A percentile compares a stretch with the other conserved stretches of the same genome.
Conservation (phyloP, 1,139 yeast genomes). For the Suhomyces wounanorum region DNA sequence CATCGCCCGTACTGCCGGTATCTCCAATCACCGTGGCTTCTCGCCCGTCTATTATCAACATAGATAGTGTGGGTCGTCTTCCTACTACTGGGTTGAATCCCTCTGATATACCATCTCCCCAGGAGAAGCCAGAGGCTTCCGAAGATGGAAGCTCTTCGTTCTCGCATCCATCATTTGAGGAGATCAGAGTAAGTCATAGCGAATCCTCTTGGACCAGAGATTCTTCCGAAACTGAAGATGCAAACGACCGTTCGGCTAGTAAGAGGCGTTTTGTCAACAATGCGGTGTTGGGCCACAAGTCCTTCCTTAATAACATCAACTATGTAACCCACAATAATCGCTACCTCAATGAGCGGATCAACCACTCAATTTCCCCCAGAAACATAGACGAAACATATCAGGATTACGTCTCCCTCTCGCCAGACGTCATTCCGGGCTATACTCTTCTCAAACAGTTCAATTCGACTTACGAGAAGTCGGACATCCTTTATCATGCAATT, state of each 20-base stretch:
- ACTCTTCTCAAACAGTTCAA: conserved; percentile 24
- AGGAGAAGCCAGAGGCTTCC: background rate
- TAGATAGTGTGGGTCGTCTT: background rate
- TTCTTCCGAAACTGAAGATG: conserved; percentile 7
- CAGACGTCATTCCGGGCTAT: conserved; percentile 28
- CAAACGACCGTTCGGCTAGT: background rate
- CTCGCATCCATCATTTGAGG: conserved; percentile 13
- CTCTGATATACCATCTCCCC: background rate
- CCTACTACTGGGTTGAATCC: background rate
- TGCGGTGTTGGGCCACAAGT: conserved; percentile 19
- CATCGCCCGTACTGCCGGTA: background rate
- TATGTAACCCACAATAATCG: conserved; percentile 27
- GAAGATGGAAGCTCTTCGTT: conserved; percentile 7
- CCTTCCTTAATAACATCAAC: conserved; percentile 32
- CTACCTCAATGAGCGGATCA: conserved; percentile 23
- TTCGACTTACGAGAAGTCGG: conserved; percentile 17
- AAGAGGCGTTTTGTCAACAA: conserved; percentile 10
- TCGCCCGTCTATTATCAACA: background rate
- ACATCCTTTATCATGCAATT: conserved; percentile 24
- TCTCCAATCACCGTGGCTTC: background rate
- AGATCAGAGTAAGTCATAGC: conserved; percentile 2
- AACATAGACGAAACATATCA: conserved; percentile 11
- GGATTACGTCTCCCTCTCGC: conserved; percentile 21
- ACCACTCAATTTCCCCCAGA: conserved; percentile 14
- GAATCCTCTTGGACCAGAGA: conserved; percentile 8